These are phyloP conservation scores for Cytospora paraplurivora DNA, from an alignment of 2,329 filamentous ascomycete genomes.

Conservation along the genomic window DNA sequence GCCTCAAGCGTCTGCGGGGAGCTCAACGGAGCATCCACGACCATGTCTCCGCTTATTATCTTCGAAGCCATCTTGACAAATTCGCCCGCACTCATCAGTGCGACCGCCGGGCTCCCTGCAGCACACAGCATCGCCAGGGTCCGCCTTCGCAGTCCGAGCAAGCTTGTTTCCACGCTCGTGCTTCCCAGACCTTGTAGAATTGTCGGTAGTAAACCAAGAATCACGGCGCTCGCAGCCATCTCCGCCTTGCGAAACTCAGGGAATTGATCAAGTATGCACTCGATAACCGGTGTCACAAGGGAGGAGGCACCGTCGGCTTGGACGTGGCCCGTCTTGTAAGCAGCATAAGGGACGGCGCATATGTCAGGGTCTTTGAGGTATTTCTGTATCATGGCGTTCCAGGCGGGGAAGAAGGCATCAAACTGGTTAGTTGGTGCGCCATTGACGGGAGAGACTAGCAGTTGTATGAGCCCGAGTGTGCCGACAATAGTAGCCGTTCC, in stretches of 20 bases:
- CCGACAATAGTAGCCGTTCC: not conserved
- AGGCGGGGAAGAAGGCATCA: constrained; percentile 18
- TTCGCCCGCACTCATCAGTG: not conserved
- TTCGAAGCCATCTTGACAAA: not conserved
- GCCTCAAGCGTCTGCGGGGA: not conserved
- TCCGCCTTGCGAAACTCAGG: constrained; percentile 44
- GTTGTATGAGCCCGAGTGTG: not conserved
- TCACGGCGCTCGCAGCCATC: constrained; percentile 31
- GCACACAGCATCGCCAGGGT: constrained; percentile 27
- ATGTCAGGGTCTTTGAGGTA: not conserved
- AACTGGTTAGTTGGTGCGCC: not conserved
- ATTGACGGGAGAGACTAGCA: not conserved
- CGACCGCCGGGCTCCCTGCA: not conserved
- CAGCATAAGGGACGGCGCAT: not conserved
- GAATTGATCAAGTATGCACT: constrained; percentile 8
- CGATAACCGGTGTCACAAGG: constrained; percentile 3
- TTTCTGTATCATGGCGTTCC: constrained; percentile 7
- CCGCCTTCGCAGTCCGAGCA: constrained; percentile 31
- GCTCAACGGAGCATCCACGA: not conserved
- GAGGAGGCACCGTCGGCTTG: not conserved
- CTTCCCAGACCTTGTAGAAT: constrained; percentile 28
- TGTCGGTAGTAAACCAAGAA: constrained; percentile 31
- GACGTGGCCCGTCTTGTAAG: not conserved
- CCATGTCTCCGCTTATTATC: not conserved
- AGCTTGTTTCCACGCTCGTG: constrained; percentile 29